phyloP scores from a whole-genome alignment of 352 stramenopile genomes.

The Phytophthora crassamura region DNA sequence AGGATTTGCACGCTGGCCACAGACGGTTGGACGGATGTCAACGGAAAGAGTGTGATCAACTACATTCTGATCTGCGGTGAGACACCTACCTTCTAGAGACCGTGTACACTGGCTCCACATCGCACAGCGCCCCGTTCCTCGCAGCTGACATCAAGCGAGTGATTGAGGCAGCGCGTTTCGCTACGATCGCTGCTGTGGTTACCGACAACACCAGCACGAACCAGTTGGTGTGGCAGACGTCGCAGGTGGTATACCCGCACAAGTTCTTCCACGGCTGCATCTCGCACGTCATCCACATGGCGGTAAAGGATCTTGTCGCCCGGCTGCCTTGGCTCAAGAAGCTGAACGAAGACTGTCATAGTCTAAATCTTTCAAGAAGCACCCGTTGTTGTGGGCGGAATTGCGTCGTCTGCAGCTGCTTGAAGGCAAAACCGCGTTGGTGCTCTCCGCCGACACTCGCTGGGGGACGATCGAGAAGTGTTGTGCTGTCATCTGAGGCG shows the following conservation, averaged over 20 bases:
- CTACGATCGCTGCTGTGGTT: slow-evolving; percentile 5
- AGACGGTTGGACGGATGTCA: slow-evolving; percentile 12
- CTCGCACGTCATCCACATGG: not conserved
- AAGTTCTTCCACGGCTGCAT: slow-evolving; percentile 3
- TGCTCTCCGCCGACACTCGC: not conserved
- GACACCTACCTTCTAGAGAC: slow-evolving; percentile 10
- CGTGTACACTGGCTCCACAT: slow-evolving; percentile 9
- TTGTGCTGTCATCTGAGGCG: not conserved
- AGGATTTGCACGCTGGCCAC: not conserved
- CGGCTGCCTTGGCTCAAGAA: not conserved
- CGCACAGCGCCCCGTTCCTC: not conserved
- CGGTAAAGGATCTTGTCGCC: not conserved
- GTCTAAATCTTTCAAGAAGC: slow-evolving; percentile 18
- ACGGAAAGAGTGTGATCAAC: slow-evolving; percentile 10
- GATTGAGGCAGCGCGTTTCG: not conserved
- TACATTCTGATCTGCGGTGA: slow-evolving; percentile 5
- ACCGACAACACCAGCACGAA: slow-evolving; percentile 15
- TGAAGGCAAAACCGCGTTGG: slow-evolving; percentile 5
- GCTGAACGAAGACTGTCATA: too few species aligned
- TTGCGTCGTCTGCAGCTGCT: not conserved
- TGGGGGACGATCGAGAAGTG: slow-evolving; percentile 13
- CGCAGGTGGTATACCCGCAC: not conserved
- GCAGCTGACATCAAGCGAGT: slow-evolving; percentile 8
- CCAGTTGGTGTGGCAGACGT: too few species aligned
- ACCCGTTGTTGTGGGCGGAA: slow-evolving; percentile 8